Evolutionary conservation across 208 protist genomes (phyloP), one percentile per base, ranked within the genome.

Genomic region (Acanthamoeba culbertsoni): DNA sequence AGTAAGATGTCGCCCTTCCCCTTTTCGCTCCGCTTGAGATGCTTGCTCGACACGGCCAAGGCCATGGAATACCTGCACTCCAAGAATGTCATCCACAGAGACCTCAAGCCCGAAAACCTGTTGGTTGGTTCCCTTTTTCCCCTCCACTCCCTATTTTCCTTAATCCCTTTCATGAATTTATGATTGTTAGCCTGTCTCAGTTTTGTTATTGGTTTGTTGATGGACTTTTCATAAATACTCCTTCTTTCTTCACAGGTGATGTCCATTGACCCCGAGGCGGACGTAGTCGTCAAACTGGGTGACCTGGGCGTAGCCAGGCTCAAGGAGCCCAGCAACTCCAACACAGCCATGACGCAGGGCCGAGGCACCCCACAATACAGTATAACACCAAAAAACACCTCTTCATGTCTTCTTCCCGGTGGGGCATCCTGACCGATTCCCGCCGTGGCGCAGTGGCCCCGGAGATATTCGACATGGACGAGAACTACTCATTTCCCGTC

Each of bases 341-440:
- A 90, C 7, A 53, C 46, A 6, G 45, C 45, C 28, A 90, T 90
- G 82, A 90, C 82, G 14, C 46, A 90, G 23, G 82, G 82, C 33
- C 33, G 82, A 62, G 82, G 82, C 23, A 90, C 82, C 16, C 82
- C 82, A 46, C 45, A 59, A 68, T 90, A 90, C 82, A 90, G 82
- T 90, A 90, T 37, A 37, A 23, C 20, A 10, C 14, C 42, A 55
- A 55, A 55, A 8, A 8, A 18, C 48, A 55, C 71, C 45, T 4
- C 14, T 42, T 8, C 4, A 7, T 14, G 12, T 28, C n/a, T 26
- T 63, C 37, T n/a, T 12, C 1, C 1, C 5, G 20, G 0, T 1
- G n/a, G 46, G 16, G 12, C 2, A 45, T 55, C 3, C 40, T 57
- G 0, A 28, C 73, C 68, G 4, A 5, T 35, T 28, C 7, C n/a